phyloP scores from a whole-genome alignment of 2,329 filamentous ascomycete genomes.

The Botrytis deweyae region DNA sequence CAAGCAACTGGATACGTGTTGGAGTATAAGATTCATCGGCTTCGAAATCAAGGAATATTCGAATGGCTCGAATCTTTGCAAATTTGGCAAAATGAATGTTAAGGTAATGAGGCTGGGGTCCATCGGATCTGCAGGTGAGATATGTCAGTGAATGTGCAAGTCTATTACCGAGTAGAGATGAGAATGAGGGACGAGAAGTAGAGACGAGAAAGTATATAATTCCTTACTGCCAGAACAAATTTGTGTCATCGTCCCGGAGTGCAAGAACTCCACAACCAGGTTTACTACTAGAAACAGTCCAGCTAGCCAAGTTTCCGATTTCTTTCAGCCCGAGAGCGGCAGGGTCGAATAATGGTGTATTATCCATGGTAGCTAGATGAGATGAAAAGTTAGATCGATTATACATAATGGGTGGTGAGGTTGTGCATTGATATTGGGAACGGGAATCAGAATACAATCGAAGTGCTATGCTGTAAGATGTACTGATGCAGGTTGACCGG shows the following conservation, averaged over 20 bases:
- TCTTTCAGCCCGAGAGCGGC: slow-evolving; percentile 64
- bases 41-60: slow-evolving; percentile 87
- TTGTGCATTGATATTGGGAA: not conserved
- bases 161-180: too few species aligned
- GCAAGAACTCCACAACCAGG: slow-evolving; percentile 77
- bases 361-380: slow-evolving; percentile 38
- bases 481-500: not conserved
- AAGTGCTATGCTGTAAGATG: not conserved
- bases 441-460: not conserved
- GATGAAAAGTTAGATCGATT: slow-evolving; percentile 9
- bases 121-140: slow-evolving; percentile 62
- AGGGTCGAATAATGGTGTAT: slow-evolving; percentile 49
- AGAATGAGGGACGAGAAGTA: not conserved
- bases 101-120: slow-evolving; percentile 77
- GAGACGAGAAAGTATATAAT: not conserved
- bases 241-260: slow-evolving; percentile 70
- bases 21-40: slow-evolving; percentile 96
- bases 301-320: slow-evolving; percentile 79
- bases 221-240: slow-evolving; percentile 75
- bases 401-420: slow-evolving; percentile 9
- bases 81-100: slow-evolving; percentile 85
- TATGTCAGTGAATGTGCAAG: not conserved
- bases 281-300: slow-evolving; percentile 80
- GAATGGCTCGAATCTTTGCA: slow-evolving; percentile 73
- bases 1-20: slow-evolving; percentile 84